Evolutionary conservation across 768 basidiomycete species (phyloP).

Genomic region (Phylloporus scabripes): DNA sequence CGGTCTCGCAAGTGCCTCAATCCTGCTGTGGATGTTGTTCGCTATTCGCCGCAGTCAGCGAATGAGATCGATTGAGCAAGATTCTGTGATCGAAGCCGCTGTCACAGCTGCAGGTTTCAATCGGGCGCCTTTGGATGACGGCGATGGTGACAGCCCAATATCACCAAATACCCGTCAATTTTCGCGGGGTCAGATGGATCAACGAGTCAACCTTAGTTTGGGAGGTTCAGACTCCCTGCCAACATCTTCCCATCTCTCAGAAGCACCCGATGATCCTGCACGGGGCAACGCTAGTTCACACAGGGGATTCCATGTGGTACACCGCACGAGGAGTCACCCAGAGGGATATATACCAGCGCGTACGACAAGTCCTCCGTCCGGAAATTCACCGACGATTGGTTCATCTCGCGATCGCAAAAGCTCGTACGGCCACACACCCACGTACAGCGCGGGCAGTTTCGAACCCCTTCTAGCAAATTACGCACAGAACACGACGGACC

Average conservation of each 20-base stretch:
- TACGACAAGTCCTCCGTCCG: conserved; percentile 43
- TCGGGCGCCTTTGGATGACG: conserved; percentile 63
- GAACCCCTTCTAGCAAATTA: conserved; percentile 55
- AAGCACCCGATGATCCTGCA: conserved; percentile 16
- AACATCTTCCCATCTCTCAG: conserved; percentile 34
- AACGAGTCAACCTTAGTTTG: conserved; percentile 30
- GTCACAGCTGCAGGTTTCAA: conserved; percentile 67
- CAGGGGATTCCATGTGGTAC: conserved; percentile 35
- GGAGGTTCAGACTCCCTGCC: conserved; percentile 16
- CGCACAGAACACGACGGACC: conserved; percentile 25
- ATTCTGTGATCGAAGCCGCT: conserved; percentile 65
- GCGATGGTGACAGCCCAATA: conserved; percentile 38
- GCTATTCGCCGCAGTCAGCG: conserved; percentile 62
- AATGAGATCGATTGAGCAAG: conserved; percentile 57
- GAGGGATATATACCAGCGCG: conserved; percentile 44
- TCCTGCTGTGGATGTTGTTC: conserved; percentile 65
- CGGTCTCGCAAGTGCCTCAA: conserved; percentile 70
- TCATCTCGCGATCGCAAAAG: conserved; percentile 29
- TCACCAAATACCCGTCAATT: conserved; percentile 18
- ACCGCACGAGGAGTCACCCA: conserved; percentile 10
- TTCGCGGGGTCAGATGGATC: conserved; percentile 32
- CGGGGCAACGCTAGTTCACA: conserved; percentile 46
- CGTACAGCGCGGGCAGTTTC: conserved; percentile 51
- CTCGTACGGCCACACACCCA: conserved; percentile 39
- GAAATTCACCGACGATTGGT: conserved; percentile 16